Evolutionary conservation across 1,284 basidiomycete species (phyloP), one percentile per base, ranked within the genome.

Genomic region (Papiliotrema laurentii): DNA sequence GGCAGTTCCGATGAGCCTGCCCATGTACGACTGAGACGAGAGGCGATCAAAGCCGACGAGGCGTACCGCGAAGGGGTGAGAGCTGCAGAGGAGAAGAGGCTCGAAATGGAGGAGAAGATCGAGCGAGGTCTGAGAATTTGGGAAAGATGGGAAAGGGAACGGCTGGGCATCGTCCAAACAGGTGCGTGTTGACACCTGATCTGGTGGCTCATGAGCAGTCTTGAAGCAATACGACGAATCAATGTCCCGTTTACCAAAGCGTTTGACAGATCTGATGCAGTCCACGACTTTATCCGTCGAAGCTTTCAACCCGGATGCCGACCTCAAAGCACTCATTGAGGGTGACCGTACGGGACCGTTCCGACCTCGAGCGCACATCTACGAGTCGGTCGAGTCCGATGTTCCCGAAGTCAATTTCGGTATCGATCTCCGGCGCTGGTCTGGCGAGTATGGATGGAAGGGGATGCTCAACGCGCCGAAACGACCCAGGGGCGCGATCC

Each of bases 311-410:
- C 89, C 90, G 2, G 88, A 92, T 54, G 82, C 83, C 1, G 90
- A 94, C 41, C 49, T 64, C 48, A 66, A 61, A 51, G 71, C 72
- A 4, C 80, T 92, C 51, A 90, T 94, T 55, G 89, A 93, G 70
- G 83, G 86, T 16, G 88, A 89, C 66, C 82, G 90, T 48, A 93
- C 89, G 1, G 90, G 90, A 0, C 86, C 89, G 0, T 94, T 93
- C 82, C 58, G 86, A 39, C 90, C 90, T 0, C 77, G 77, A 39
- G 80, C 89, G 0, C 87, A 89, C 51, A 76, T 91, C 10, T 93
- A 90, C 68, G 89, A 93, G 68, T 85, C 83, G 3, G 77, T 89
- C 41, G 79, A 84, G 22, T 84, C 88, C 51, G 85, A 89, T 45
- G 82, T 87, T 54, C 81, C 81, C 0, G 87, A 90, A 61, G 86